A percentile compares a stretch with the other conserved stretches of the same genome.
Evolutionary conservation across 2,329 filamentous ascomycete species (phyloP).

Genomic region (Acrodontium crateriforme): DNA sequence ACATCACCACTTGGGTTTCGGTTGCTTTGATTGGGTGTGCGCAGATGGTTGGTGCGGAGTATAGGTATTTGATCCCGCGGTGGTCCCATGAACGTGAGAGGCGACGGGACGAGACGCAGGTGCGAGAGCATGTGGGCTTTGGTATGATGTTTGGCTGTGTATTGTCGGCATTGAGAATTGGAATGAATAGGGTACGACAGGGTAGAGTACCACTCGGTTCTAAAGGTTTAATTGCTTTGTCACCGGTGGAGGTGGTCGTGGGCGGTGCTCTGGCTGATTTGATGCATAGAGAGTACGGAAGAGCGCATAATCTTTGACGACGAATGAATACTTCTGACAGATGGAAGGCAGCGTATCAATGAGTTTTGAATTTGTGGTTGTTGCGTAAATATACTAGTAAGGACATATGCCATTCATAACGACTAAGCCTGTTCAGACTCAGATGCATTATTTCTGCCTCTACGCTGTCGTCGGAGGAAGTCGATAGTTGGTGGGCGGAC

Average conservation of each 20-base stretch:
- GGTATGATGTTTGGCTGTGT: slow-evolving; percentile 15
- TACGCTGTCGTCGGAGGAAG: slow-evolving; percentile 13
- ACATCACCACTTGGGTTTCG: slow-evolving; percentile 12
- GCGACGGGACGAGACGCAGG: slow-evolving; percentile 18
- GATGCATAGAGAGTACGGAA: slow-evolving; percentile 18
- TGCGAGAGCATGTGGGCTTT: slow-evolving; percentile 17
- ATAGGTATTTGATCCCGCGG: slow-evolving; percentile 16
- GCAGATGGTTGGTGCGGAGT: slow-evolving; percentile 15
- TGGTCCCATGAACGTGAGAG: slow-evolving; percentile 19
- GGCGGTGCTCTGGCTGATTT: slow-evolving; percentile 19
- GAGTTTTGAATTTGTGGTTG: too few species aligned
- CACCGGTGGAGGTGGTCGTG: slow-evolving; percentile 18
- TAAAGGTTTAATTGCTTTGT: too few species aligned
- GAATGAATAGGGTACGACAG: too few species aligned
- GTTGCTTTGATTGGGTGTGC: slow-evolving; percentile 12
- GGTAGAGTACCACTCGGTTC: slow-evolving; percentile 14
- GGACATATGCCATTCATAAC: too few species aligned
- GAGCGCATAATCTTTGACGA: too few species aligned
- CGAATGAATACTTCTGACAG: too few species aligned
- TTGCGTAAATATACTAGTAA: too few species aligned
- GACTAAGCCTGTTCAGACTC: too few species aligned
- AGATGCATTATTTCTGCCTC: not conserved
- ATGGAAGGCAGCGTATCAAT: too few species aligned
- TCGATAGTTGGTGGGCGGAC: slow-evolving; percentile 53
- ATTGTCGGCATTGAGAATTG: too few species aligned